Evolutionary conservation across 805 yeast genomes (phyloP), one percentile per base, ranked within the genome.

Genomic region (Metschnikowia shivogae): DNA sequence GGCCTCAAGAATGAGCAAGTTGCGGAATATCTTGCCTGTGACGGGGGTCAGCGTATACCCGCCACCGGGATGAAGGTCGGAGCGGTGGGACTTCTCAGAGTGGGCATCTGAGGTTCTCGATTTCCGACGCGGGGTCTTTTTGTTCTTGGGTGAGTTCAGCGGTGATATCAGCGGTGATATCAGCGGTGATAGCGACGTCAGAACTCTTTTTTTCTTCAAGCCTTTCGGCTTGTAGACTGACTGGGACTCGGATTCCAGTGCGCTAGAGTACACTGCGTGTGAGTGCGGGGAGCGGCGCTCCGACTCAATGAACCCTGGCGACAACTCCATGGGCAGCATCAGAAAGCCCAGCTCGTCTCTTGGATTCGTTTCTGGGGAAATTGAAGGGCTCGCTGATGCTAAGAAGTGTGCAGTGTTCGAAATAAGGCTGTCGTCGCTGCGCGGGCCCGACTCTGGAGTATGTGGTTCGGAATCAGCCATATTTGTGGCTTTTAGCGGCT

Each of bases 1-100:
- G 59, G 90, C 96, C 63, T 92, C 99, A 43, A 90, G 63, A 12
- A 92, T 84, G 39, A 92, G 68, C 53, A 93, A 65, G 61, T 92
- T 89, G 38, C 95, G 76, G 62, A 84, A 88, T 12, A 89, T 81
- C 69, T 84, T 83, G 1, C 89, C 86, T 0, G 86, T 75, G 6
- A 81, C 78, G 2, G 74, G 76, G 6, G 57, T 53, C 53, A 45
- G 54, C 33, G 57, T 52, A 29, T 53, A 53, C 3, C 57, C 57
- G 19, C 56, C 46, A 11, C 55, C 56, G 32, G 36, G 47, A 11
- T 39, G 47, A 36, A 36, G 34, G 32, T 52, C 56, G 5, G 54
- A 47, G 26, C 56, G 48, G 37, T 43, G 52, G 14, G 54, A 50
- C 38, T 33, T 45, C 24, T 50, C 55, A 8, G 52, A 49, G 17